These are phyloP conservation scores for Aspergillus carbonarius DNA, from an alignment of 2,329 filamentous ascomycete species.

Conservation along the genomic window DNA sequence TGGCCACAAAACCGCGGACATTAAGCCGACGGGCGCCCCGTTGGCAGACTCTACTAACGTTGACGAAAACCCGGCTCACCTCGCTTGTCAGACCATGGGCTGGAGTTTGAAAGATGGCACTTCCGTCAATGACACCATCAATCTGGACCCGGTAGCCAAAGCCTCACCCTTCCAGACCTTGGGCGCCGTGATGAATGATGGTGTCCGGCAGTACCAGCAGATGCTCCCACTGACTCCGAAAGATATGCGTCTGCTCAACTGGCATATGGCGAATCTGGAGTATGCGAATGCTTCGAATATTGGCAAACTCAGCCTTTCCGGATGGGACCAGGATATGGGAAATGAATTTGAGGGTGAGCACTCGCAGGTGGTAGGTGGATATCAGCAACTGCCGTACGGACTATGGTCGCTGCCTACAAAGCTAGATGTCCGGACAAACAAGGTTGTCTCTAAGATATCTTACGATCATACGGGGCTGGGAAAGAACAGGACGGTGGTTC, in stretches of 20 bases:
- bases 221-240: conserved; percentile 80
- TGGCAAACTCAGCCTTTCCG: conserved; percentile 78
- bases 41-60: conserved; percentile 63
- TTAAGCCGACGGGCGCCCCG: conserved; percentile 47
- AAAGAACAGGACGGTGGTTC: conserved; percentile 58
- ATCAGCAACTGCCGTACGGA: conserved; percentile 88
- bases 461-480: conserved; percentile 49
- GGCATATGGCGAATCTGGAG: conserved; percentile 97
- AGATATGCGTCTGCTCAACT: conserved; percentile 89
- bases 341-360: conserved; percentile 97
- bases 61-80: conserved; percentile 69
- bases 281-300: conserved; percentile 94
- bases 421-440: conserved; percentile 73
- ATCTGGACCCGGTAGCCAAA: conserved; percentile 66
- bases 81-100: conserved; percentile 76
- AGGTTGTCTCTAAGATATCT: conserved; percentile 71
- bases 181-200: conserved; percentile 87
- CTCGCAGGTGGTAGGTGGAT: conserved; percentile 89
- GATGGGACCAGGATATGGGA: conserved; percentile 96
- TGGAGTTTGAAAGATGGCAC: conserved; percentile 71
- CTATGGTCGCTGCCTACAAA: conserved; percentile 73
- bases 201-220: conserved; percentile 81
- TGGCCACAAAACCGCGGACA: conserved; percentile 51
- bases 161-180: conserved; percentile 67
- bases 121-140: conserved; percentile 64